Evolutionary conservation across 805 yeast genomes (phyloP), one percentile per base, ranked within the genome.

Genomic region (Wickerhamiella sorbophila): DNA sequence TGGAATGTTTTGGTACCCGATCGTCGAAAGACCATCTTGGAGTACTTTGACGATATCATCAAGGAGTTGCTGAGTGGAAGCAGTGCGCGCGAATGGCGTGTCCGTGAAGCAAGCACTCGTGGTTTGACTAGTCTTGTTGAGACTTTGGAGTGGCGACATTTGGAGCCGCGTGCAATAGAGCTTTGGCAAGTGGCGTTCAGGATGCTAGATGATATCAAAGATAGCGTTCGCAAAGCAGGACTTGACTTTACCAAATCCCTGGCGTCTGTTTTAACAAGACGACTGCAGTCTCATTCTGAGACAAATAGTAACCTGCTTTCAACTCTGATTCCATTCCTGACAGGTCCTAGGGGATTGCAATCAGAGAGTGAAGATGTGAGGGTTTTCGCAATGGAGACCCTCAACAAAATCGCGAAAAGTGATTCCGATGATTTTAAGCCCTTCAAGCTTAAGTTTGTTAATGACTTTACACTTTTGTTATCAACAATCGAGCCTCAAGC

Each of bases 401-500:
- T 88, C n/a, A 58, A 85, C 41, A 75, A 77, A 44, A 62, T 88
- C 5, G 74, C 86, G 36, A 75, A 75, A 46, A 72, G 74, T 22
- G 72, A 79, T 1, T 79, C 86, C 0, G 50, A 60, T 3, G 66
- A 79, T 0, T 46, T 63, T 35, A 73, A 68, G 48, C 78, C 83
- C 2, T 84, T 75, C 58, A 73, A 81, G 31, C 79, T 91, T 0
- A 65, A 64, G 4, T 66, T 91, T 38, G 63, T 85, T 4, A 78
- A 74, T 33, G 83, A 83, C 39, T 69, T 91, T 53, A 66, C 81
- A 4, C 60, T 70, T 5, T 63, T 85, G 45, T 75, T 88, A 75
- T 83, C 95, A 0, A 78, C 91, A 0, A 66, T 88, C 33, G 98
- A 91, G 54, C 97, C 97, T 0, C 95, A 87, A 55, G 75, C 81